phyloP scores from a whole-genome alignment of 2,329 filamentous ascomycete genomes.

The Sporothrix humicola region DNA sequence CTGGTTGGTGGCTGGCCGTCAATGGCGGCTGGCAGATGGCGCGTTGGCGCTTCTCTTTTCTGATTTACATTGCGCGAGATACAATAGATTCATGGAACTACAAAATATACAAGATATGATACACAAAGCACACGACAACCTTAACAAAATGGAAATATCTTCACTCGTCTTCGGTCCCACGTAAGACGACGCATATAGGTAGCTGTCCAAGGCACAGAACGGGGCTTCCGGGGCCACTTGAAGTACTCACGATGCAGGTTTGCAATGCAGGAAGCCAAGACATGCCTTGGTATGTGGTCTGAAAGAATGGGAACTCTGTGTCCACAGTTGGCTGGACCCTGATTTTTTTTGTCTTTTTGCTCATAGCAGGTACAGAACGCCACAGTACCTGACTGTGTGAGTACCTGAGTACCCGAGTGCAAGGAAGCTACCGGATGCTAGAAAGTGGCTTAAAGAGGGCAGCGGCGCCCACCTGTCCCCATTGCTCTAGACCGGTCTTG shows the following conservation, averaged over 20 bases:
- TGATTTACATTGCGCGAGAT: constrained; percentile 22
- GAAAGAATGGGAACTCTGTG: background rate
- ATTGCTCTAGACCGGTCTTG: background rate
- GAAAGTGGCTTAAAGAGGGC: background rate
- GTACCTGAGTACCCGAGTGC: background rate
- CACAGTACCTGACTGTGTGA: too few relatives aligned
- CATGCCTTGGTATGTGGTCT: constrained; percentile 1
- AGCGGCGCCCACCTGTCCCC: background rate
- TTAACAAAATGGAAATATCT: background rate
- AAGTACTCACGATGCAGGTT: background rate
- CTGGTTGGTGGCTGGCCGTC: background rate
- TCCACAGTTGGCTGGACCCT: constrained; percentile 12
- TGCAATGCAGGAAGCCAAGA: constrained; percentile 1
- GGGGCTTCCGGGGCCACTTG: background rate
- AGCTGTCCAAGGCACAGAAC: background rate
- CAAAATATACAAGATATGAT: background rate
- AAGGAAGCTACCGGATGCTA: background rate
- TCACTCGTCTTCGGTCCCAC: background rate
- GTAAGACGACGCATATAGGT: background rate
- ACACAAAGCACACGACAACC: constrained; percentile 14
- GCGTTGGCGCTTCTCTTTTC: background rate
- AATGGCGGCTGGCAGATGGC: background rate
- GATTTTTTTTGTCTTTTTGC: background rate
- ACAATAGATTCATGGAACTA: constrained; percentile 28
- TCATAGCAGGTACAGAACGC: too few relatives aligned